Evolutionary conservation across 1,284 basidiomycete genomes (phyloP), one percentile per base, ranked within the genome.

Genomic region (Ustilago loliicola): DNA sequence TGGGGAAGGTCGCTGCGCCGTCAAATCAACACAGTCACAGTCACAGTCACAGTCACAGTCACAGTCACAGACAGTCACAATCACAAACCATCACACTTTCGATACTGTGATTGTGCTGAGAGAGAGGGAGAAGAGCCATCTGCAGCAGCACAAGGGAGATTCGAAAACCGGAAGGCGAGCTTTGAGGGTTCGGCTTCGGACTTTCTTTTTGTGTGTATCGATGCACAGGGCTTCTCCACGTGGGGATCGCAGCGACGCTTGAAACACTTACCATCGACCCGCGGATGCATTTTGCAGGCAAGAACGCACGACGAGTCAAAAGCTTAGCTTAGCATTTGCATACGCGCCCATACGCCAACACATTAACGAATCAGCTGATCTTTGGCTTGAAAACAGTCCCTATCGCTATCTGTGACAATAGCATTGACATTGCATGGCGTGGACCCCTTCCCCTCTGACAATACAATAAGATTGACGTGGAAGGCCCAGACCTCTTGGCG

Each of bases 211-310:
- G 27, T 50, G 23, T 50, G 25, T 13, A 50, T 50, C 5, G 48
- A 50, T 50, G 48, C 48, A 50, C 48, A 50, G 9, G 29, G 48
- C 48, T 25, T 50, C n/a, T 29, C 48, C 48, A 25, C 48, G 27
- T 29, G 48, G 23, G n/a, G 48, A 50, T 27, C 48, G 48, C 36
- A 38, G 36, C 36, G 15, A 38, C 36, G 36, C n/a, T 23, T 50
- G 0, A 50, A 50, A 25, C 25, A 11, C 2, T 17, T 45, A 7
- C 40, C 17, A 15, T 25, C 48, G 27, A 50, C 27, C 48, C 48
- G 48, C 25, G 48, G 48, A 50, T 50, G 48, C 25, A 29, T 29
- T 45, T 40, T 6, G 19, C 19, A 45, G 42, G 21, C 42, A 45
- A 45, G n/a, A 21, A n/a, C 42, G 21, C 25, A 50, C 48, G 25